phyloP scores from a whole-genome alignment of 2,329 filamentous ascomycete species.

The Calonectria henricotiae region DNA sequence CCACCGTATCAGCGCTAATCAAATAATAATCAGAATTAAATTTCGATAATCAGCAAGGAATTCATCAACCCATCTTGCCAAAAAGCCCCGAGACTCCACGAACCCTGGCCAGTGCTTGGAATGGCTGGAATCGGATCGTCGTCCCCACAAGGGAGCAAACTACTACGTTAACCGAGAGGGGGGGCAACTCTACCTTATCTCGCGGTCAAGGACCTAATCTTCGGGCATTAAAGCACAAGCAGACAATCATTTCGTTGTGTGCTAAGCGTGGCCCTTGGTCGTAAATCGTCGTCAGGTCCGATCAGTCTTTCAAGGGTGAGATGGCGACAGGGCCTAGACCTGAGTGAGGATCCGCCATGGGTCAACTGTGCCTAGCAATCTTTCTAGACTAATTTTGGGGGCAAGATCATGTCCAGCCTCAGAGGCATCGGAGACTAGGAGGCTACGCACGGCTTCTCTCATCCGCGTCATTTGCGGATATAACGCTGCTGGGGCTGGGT shows the following conservation, averaged over 20 bases:
- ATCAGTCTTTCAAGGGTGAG: neutral
- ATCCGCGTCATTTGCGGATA: too few relatives aligned
- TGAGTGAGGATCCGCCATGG: neutral
- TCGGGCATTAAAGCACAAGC: neutral
- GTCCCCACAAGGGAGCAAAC: neutral
- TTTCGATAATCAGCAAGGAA: constrained; percentile 10
- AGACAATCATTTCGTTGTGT: neutral
- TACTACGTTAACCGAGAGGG: neutral
- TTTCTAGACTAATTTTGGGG: neutral
- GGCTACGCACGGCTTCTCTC: neutral
- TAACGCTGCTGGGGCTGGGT: too few relatives aligned
- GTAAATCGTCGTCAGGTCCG: constrained; percentile 3
- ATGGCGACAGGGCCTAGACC: neutral
- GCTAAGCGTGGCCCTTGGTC: neutral
- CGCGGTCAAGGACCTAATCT: neutral
- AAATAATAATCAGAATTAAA: neutral
- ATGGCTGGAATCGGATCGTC: constrained; percentile 2
- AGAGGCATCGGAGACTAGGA: neutral
- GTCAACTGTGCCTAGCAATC: neutral
- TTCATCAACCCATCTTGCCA: neutral
- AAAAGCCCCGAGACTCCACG: neutral
- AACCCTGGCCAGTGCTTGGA: neutral
- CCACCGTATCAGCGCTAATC: neutral
- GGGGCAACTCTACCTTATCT: neutral
- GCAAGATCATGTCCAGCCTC: neutral